A percentile compares a stretch with the other conserved stretches of the same genome.
These are phyloP conservation scores for Breynia disticha DNA, from an alignment of 441 rosid genomes.

Conservation along the genomic window DNA sequence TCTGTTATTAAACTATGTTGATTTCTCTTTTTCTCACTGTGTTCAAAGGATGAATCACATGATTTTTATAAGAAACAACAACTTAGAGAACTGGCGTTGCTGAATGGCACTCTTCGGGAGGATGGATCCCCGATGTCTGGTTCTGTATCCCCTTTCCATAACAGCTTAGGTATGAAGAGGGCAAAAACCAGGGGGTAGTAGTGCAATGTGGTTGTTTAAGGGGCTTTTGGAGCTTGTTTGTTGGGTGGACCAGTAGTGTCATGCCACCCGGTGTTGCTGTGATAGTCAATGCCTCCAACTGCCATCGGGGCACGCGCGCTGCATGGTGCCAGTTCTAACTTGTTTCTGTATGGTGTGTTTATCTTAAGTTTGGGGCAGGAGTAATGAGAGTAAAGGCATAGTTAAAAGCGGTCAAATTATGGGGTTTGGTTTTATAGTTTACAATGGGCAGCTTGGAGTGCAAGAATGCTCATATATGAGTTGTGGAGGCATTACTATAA, in stretches of 20 bases:
- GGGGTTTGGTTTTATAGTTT: slow-evolving; percentile 22
- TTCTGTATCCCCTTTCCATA: slow-evolving; percentile 78
- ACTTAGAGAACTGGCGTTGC: slow-evolving; percentile 84
- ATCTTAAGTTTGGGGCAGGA: slow-evolving; percentile 24
- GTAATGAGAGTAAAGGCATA: slow-evolving; percentile 16
- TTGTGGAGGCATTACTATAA: slow-evolving; percentile 12
- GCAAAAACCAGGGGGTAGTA: slow-evolving; percentile 82
- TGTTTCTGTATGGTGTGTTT: slow-evolving; percentile 36
- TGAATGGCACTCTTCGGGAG: slow-evolving; percentile 85
- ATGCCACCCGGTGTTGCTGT: slow-evolving; percentile 24
- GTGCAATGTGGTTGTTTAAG: slow-evolving; percentile 10
- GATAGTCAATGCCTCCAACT: slow-evolving; percentile 31
- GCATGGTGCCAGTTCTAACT: slow-evolving; percentile 36
- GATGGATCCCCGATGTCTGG: slow-evolving; percentile 98
- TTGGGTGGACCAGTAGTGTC: slow-evolving; percentile 26
- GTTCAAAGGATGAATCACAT: slow-evolving; percentile 75
- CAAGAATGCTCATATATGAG: slow-evolving; percentile 14
- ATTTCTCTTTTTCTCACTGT: neutral
- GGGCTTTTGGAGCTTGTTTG: slow-evolving; percentile 31
- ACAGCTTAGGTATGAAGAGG: slow-evolving; percentile 97
- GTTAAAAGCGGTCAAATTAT: slow-evolving; percentile 16
- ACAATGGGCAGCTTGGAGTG: slow-evolving; percentile 17
- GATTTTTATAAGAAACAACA: slow-evolving; percentile 97
- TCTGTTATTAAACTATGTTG: neutral
- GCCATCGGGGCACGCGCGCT: slow-evolving; percentile 41